A percentile compares a stretch with the other conserved stretches of the same genome.
Evolutionary conservation across 2,329 filamentous ascomycete species (phyloP).

Genomic region (Proliferodiscus dingleyae): DNA sequence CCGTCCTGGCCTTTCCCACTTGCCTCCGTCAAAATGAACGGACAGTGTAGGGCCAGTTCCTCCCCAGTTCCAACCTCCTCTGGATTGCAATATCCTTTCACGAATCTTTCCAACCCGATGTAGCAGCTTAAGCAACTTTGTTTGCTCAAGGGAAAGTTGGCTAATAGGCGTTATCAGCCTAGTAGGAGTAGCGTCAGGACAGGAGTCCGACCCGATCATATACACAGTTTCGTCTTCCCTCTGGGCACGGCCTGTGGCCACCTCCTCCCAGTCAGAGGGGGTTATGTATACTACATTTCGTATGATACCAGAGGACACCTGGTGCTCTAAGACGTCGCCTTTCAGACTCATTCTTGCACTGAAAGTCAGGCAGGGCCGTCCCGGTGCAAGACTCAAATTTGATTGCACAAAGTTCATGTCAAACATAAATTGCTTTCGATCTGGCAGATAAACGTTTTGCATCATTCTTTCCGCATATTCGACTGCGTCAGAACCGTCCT

Average conservation of each 20-base stretch:
- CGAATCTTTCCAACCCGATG: slow-evolving; percentile 42
- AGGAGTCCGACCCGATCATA: slow-evolving; percentile 11
- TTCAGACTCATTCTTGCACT: slow-evolving; percentile 51
- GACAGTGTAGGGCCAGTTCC: slow-evolving; percentile 4
- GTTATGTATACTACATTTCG: slow-evolving; percentile 53
- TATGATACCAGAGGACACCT: slow-evolving; percentile 50
- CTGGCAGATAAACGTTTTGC: slow-evolving; percentile 56
- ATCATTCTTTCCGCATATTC: slow-evolving; percentile 57
- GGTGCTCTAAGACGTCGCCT: slow-evolving; percentile 50
- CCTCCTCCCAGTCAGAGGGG: slow-evolving; percentile 42
- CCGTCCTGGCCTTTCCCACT: slow-evolving; percentile 2
- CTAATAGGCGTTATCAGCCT: slow-evolving; percentile 39
- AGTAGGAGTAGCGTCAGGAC: slow-evolving; percentile 21
- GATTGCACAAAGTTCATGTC: slow-evolving; percentile 43
- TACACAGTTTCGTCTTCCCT: slow-evolving; percentile 1
- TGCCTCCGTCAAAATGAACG: slow-evolving; percentile 14
- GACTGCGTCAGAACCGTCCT: slow-evolving; percentile 52
- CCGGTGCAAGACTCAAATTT: slow-evolving; percentile 49
- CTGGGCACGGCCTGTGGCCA: slow-evolving; percentile 14
- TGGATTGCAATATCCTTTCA: slow-evolving; percentile 8
- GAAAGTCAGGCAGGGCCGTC: slow-evolving; percentile 54
- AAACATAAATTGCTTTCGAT: slow-evolving; percentile 55
- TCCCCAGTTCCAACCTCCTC: slow-evolving; percentile 8
- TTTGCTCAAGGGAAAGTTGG: slow-evolving; percentile 40
- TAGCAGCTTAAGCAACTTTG: slow-evolving; percentile 44